phyloP scores from a whole-genome alignment of 805 yeast species.

The Nakazawaea peltata region DNA sequence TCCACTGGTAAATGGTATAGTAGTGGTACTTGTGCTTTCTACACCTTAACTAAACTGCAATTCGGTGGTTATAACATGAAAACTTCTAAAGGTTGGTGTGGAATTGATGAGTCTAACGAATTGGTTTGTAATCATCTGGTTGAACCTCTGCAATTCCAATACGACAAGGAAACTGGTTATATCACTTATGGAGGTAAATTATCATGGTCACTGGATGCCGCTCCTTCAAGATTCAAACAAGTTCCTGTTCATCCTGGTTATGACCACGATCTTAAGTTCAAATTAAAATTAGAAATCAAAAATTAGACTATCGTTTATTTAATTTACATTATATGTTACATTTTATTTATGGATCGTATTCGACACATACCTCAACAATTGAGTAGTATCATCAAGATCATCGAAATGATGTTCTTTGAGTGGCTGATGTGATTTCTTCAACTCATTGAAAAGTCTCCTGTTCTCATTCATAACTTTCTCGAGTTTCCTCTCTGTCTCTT shows the following conservation, averaged over 20 bases:
- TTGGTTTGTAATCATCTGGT: slow-evolving; percentile 22
- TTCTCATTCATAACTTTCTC: no score
- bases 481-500: no score
- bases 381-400: slow-evolving; percentile 8
- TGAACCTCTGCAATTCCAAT: slow-evolving; percentile 50
- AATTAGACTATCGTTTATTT: no score
- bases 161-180: slow-evolving; percentile 32
- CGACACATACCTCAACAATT: slow-evolving; percentile 7
- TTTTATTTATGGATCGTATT: background rate
- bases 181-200: slow-evolving; percentile 56
- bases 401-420: no score
- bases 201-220: slow-evolving; percentile 48
- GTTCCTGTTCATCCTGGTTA: slow-evolving; percentile 39
- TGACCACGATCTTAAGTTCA: slow-evolving; percentile 20
- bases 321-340: background rate
- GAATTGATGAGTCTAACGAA: slow-evolving; percentile 25
- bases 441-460: no score
- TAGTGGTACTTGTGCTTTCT: slow-evolving; percentile 82
- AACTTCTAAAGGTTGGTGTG: slow-evolving; percentile 73
- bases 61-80: slow-evolving; percentile 68
- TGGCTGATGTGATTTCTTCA: no score
- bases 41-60: slow-evolving; percentile 43
- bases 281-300: slow-evolving; percentile 6
- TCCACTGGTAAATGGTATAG: slow-evolving; percentile 81
- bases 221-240: slow-evolving; percentile 38